Evolutionary conservation across 805 yeast genomes (phyloP), one percentile per base, ranked within the genome.

Genomic region (Myxozyma nipponensis): DNA sequence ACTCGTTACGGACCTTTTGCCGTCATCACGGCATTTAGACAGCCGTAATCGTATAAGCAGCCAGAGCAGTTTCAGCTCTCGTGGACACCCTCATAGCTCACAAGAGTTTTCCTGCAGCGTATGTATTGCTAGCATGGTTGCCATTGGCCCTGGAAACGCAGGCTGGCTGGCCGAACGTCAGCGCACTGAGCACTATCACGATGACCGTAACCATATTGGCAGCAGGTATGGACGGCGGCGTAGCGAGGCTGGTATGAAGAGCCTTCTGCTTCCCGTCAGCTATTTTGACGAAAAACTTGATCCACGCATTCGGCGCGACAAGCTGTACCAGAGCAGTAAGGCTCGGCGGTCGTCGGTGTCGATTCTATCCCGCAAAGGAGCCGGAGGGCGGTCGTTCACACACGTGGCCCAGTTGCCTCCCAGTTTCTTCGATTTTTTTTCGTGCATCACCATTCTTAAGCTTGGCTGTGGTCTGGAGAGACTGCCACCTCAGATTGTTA

Each of bases 401-500:
- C 53, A 52, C 40, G 41, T 52, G n/a, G 46, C 54, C 4, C 47
- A 38, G 36, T 44, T 54, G 26, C 57, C 58, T 15, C 35, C 49
- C 21, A 35, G 47, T 9, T 54, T 54, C 37, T 52, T 54, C 39
- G 57, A 52, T 36, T 45, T 30, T 26, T 54, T 47, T 35, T 37
- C 43, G 23, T 36, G 52, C 19, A 39, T 54, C 25, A 48, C 58
- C 10, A 17, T 43, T 3, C 51, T 54, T 6, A 30, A 46, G 15
- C 25, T 54, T 4, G 44, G 48, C 26, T 54, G 58, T 24, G 57
- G 57, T 5, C 37, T 54, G 22, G 35, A 24, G 37, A 35, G 56
- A 17, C 34, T 54, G 36, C 54, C 58, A 3, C 57, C 58, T 0
- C 58, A 54, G 37, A 52, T 54, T 13, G 41, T 44, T 24, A 39